phyloP scores from a whole-genome alignment of 352 stramenopile species.

The Globisporangium acanthophoron region DNA sequence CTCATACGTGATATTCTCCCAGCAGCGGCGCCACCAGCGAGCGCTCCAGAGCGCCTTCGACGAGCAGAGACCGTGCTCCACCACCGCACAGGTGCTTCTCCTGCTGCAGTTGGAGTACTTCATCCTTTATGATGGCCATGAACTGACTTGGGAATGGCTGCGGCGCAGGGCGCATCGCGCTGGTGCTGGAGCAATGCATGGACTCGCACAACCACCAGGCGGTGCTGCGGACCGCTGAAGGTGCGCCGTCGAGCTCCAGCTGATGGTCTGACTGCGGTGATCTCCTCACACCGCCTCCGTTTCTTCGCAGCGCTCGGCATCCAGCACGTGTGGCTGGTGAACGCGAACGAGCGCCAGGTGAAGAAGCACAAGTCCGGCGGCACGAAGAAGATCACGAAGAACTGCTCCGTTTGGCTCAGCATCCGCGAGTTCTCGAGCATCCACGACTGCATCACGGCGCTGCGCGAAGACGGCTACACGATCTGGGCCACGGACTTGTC shows the following conservation, averaged over 20 bases:
- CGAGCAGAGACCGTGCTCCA: conserved; percentile 62
- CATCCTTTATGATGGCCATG: no score
- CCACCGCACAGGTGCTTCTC: conserved; percentile 35
- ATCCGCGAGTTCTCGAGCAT: conserved; percentile 85
- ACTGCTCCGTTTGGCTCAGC: conserved; percentile 79
- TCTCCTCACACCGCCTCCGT: conserved; percentile 19
- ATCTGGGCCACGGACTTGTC: conserved; percentile 92
- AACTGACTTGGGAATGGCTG: no score
- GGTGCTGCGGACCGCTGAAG: conserved; percentile 90
- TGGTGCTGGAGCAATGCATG: conserved; percentile 79
- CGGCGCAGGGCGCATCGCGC: conserved; percentile 38
- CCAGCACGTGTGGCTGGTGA: conserved; percentile 87
- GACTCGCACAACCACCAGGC: conserved; percentile 87
- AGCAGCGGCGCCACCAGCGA: neutral
- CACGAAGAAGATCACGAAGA: conserved; percentile 76
- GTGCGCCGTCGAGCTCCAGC: conserved; percentile 10
- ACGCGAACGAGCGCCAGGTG: conserved; percentile 53
- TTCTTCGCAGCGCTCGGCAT: conserved; percentile 68
- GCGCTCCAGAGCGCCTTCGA: conserved; percentile 53
- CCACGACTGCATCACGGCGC: conserved; percentile 62
- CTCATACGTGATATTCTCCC: neutral
- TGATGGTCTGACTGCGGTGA: conserved; percentile 13
- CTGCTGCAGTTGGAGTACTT: neutral
- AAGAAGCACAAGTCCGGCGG: conserved; percentile 58
- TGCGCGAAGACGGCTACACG: conserved; percentile 52